Conservation (phyloP, 495 filamentous ascomycete genomes). For the Hypoxylon lenormandii region DNA sequence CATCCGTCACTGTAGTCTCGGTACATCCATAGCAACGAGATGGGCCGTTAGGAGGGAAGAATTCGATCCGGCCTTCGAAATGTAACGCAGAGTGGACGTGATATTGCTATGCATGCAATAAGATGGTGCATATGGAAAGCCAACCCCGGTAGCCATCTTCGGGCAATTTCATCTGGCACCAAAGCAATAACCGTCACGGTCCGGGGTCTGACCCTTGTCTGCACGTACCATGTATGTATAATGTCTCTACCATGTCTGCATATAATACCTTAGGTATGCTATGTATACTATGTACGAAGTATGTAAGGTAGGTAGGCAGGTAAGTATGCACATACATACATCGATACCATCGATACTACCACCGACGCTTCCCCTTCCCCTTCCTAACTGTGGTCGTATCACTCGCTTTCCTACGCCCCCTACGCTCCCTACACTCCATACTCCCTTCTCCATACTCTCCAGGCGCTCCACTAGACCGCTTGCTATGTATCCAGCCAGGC, state of each 20-base stretch:
- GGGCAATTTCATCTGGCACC: constrained; percentile 59
- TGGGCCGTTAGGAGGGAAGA: constrained; percentile 36
- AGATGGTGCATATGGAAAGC: constrained; percentile 51
- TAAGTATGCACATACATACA: too few species aligned
- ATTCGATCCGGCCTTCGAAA: constrained; percentile 45
- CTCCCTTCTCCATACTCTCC: constrained; percentile 4
- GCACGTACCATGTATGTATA: constrained; percentile 8
- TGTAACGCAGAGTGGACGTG: constrained; percentile 24
- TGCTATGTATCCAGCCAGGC: constrained; percentile 37
- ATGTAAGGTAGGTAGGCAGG: too few species aligned
- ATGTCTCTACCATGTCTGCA: too few species aligned
- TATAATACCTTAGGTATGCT: too few species aligned
- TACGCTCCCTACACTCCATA: constrained; percentile 8
- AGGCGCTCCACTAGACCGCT: constrained; percentile 20
- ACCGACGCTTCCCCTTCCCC: constrained; percentile 44
- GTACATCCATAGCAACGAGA: neutral
- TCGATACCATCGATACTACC: constrained; percentile 45
- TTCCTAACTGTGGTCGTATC: constrained; percentile 45
- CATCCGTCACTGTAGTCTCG: too few species aligned
- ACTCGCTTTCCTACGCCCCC: constrained; percentile 22
- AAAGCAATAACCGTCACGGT: constrained; percentile 50
- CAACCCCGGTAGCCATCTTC: constrained; percentile 51
- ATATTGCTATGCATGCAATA: constrained; percentile 40
- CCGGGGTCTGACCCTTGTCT: constrained; percentile 44
- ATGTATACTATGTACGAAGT: too few species aligned